phyloP scores from a whole-genome alignment of 2,329 filamentous ascomycete genomes.

The Elsinoe ampelina region DNA sequence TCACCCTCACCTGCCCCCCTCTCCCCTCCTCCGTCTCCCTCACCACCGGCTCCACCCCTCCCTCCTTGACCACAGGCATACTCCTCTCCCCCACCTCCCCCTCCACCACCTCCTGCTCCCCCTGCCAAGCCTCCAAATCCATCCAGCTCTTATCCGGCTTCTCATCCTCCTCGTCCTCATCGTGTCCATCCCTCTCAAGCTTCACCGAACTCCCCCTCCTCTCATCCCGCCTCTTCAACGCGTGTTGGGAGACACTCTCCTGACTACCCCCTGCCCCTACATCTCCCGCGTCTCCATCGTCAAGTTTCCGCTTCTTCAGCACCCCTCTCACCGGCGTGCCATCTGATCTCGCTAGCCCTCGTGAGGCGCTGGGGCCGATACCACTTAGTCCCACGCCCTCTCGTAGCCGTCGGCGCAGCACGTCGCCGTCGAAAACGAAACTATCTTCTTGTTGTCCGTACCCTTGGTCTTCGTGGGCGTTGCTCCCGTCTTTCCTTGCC shows the following conservation, averaged over 20 bases:
- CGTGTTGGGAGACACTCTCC: constrained; percentile 14
- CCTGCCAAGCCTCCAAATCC: constrained; percentile 36
- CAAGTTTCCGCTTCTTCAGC: constrained; percentile 17
- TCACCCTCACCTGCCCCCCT: constrained; percentile 18
- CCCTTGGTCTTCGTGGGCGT: constrained; percentile 17
- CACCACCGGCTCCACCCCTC: constrained; percentile 22
- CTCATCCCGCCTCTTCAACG: constrained; percentile 6
- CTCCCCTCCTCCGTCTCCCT: constrained; percentile 14
- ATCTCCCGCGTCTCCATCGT: constrained; percentile 14
- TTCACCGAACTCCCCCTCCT: constrained; percentile 15
- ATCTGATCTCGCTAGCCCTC: neutral
- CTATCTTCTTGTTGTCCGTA: constrained; percentile 21
- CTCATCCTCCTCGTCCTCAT: constrained; percentile 15
- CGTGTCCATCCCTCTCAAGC: constrained; percentile 19
- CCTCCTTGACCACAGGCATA: constrained; percentile 25
- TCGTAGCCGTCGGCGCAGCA: constrained; percentile 15
- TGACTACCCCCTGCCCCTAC: constrained; percentile 17
- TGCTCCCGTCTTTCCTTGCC: constrained; percentile 23
- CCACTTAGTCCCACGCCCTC: neutral
- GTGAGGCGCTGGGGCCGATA: neutral
- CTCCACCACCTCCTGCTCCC: constrained; percentile 31
- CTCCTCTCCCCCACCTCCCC: constrained; percentile 33
- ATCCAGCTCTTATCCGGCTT: constrained; percentile 28
- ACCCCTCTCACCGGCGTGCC: constrained; percentile 11
- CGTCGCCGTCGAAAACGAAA: constrained; percentile 19